Conservation (phyloP, 495 filamentous ascomycete genomes). For the Annulohypoxylon bovei region DNA sequence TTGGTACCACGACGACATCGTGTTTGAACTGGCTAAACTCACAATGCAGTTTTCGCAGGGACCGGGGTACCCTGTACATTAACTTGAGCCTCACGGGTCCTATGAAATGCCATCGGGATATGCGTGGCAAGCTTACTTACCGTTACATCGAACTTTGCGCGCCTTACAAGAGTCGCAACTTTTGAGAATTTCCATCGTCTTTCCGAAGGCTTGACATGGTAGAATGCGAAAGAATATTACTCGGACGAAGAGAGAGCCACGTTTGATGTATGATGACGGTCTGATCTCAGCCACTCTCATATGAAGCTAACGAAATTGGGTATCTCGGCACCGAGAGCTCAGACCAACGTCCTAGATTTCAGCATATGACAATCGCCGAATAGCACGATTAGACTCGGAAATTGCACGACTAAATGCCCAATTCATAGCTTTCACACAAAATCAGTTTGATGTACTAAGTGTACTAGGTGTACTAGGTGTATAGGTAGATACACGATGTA, state of each 20-base stretch:
- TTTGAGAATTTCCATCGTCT: constrained; percentile 29
- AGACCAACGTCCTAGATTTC: background rate
- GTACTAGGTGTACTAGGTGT: background rate
- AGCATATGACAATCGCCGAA: constrained; percentile 19
- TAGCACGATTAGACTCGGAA: background rate
- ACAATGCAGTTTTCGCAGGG: constrained; percentile 44
- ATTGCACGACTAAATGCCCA: background rate
- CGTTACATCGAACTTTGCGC: constrained; percentile 49
- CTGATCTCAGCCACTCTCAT: background rate
- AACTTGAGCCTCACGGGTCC: constrained; percentile 13
- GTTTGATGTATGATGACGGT: background rate
- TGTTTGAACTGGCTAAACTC: constrained; percentile 2
- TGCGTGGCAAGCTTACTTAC: constrained; percentile 26
- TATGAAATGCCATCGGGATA: background rate
- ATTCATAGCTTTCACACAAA: background rate
- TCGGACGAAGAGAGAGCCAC: background rate
- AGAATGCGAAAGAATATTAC: background rate
- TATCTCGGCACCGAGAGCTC: constrained; percentile 19
- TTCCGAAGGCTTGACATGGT: background rate
- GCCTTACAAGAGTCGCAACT: constrained; percentile 48
- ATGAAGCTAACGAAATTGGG: constrained; percentile 10
- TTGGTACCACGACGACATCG: background rate
- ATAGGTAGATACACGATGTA: background rate
- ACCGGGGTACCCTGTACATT: constrained; percentile 26
- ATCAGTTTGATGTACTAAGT: background rate